phyloP scores from a whole-genome alignment of 2,329 filamentous ascomycete species.

The Trichoderma oligosporum region DNA sequence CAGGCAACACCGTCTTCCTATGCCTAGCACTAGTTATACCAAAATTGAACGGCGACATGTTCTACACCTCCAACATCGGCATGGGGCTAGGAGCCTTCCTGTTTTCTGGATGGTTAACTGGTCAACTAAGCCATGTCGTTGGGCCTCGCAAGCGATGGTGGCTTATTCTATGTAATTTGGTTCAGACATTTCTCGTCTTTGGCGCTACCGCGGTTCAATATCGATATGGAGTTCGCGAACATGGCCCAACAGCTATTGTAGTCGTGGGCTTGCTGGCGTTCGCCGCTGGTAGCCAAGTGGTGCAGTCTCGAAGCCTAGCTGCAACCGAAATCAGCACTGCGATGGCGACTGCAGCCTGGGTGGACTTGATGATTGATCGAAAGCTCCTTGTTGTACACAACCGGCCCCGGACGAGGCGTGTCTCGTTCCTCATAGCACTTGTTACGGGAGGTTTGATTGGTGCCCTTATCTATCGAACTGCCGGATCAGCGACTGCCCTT shows the following conservation, averaged over 20 bases:
- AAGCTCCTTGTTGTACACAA: conserved; percentile 46
- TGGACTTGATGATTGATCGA: conserved; percentile 56
- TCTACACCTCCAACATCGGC: conserved; percentile 52
- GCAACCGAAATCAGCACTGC: conserved; percentile 62
- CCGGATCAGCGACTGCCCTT: conserved; percentile 26
- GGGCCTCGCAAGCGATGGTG: conserved; percentile 50
- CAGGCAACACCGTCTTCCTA: conserved; percentile 61
- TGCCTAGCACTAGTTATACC: conserved; percentile 49
- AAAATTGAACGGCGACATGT: conserved; percentile 44
- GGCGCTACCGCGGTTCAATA: conserved; percentile 49
- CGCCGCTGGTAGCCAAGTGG: conserved; percentile 56
- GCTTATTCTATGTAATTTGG: conserved; percentile 50
- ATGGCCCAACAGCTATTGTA: conserved; percentile 39
- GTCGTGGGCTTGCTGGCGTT: conserved; percentile 52
- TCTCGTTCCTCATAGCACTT: conserved; percentile 47
- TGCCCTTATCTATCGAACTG: conserved; percentile 41
- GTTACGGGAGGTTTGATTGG: conserved; percentile 49
- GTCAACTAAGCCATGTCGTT: conserved; percentile 53
- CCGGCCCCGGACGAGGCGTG: conserved; percentile 46
- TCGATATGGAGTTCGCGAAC: conserved; percentile 33
- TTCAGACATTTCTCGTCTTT: conserved; percentile 55
- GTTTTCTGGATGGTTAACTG: conserved; percentile 50
- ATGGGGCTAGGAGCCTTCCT: conserved; percentile 55
- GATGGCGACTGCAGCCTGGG: conserved; percentile 61
- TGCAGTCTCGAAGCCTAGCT: conserved; percentile 50